phyloP scores from a whole-genome alignment of 176 grass and related monocot species.

The Thinopyrum elongatum region DNA sequence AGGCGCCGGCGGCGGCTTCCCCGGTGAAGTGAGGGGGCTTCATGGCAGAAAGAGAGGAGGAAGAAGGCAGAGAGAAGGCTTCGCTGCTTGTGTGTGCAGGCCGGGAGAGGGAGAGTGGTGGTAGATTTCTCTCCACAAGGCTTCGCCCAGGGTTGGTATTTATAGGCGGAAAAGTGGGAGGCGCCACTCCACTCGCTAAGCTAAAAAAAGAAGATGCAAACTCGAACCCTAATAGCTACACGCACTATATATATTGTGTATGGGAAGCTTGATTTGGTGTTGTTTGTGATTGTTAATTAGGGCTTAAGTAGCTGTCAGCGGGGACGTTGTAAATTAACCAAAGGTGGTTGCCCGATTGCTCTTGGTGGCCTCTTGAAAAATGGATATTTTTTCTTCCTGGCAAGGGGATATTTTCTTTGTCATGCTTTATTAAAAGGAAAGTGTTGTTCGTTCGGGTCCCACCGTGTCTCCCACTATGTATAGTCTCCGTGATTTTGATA shows the following conservation, averaged over 20 bases:
- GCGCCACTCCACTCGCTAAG: background rate
- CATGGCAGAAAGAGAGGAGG: conserved; percentile 26
- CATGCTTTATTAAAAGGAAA: too few species aligned
- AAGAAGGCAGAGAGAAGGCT: background rate
- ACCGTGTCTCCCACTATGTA: too few species aligned
- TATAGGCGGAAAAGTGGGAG: conserved; percentile 41
- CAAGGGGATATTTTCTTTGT: too few species aligned
- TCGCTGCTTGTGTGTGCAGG: background rate
- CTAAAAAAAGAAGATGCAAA: conserved; percentile 20
- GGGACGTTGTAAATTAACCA: background rate
- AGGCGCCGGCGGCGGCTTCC: conserved; percentile 29
- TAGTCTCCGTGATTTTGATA: too few species aligned
- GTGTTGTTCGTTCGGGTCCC: too few species aligned
- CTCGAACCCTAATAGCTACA: conserved; percentile 1
- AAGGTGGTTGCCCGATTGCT: background rate
- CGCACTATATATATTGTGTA: background rate
- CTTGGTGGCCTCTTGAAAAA: background rate
- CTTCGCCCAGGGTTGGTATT: conserved; percentile 28
- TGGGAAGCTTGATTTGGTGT: background rate
- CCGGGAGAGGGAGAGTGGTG: background rate
- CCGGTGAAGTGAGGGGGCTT: conserved; percentile 63
- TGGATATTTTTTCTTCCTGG: background rate
- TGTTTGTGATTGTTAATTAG: background rate
- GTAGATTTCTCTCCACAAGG: background rate
- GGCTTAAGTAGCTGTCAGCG: background rate